Evolutionary conservation across 371 early-diverging fungal species (phyloP).

Genomic region (Chytridiales sp.): DNA sequence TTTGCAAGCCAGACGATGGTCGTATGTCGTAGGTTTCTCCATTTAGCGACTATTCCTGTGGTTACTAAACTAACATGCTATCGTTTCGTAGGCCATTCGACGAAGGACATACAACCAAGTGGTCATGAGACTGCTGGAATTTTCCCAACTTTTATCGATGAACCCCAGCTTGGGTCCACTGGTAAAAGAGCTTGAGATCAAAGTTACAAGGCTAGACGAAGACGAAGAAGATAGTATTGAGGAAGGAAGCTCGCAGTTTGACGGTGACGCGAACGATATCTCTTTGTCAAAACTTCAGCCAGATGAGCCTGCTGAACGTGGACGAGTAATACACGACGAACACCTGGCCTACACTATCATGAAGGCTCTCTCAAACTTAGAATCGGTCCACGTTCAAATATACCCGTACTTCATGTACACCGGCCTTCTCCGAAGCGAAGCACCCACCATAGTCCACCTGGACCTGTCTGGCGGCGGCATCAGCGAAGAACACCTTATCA

Average conservation of each 20-base stretch:
- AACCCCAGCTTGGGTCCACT: not conserved
- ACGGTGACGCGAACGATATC: not conserved
- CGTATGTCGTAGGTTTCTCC: no score
- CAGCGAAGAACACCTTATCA: not conserved
- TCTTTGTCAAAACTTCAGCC: not conserved
- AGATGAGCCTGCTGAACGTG: no score
- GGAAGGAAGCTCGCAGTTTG: not conserved
- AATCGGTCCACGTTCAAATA: slow-evolving; percentile 6
- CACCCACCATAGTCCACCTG: not conserved
- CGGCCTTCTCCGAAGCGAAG: not conserved
- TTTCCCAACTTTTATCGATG: no score
- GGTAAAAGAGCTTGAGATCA: slow-evolving; percentile 6
- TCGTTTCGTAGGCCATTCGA: no score
- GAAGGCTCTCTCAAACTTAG: not conserved
- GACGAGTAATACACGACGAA: not conserved
- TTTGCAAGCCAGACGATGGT: no score
- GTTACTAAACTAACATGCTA: no score
- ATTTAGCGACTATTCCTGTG: no score
- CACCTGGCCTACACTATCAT: not conserved
- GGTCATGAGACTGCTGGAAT: no score
- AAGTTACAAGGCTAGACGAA: not conserved
- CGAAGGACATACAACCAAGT: no score
- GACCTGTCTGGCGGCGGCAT: slow-evolving; percentile 9
- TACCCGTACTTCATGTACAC: not conserved
- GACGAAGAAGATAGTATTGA: not conserved